Evolutionary conservation across 176 grass and related monocot genomes (phyloP), one percentile per base, ranked within the genome.

Genomic region (Luzula sylvatica): DNA sequence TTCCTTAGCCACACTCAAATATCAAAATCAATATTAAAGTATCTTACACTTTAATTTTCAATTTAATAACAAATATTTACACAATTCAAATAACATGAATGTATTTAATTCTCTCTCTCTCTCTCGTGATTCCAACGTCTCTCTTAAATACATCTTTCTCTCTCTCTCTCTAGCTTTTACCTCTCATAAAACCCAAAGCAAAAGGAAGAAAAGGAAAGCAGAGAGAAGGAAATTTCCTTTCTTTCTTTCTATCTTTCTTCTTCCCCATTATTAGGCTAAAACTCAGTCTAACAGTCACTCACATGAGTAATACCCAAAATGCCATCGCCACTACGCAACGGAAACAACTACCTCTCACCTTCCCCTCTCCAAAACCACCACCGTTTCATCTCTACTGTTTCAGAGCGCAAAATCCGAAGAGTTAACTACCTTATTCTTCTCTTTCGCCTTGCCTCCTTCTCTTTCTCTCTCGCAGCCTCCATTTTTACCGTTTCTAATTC

Each of bases 391-490:
- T 66, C 75, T 20, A 72, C 67, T 8, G 75, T 72, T 8, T 66
- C 67, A 2, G 51, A 78, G 59, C 27, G 49, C 43, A 78, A 72
- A 67, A 51, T 72, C 42, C 67, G 67, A 3, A 50, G 75, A 25
- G 51, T 78, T 35, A 72, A 71, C 43, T 42, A 40, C 7, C 60
- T 78, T 14, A 19, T 66, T 30, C 75, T 72, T 52, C 68, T 78
- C 68, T 56, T 67, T 30, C 75, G 75, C 59, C 53, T 78, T 15
- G 68, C 53, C 44, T n/a, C 75, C 23, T 78, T 78, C 51, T 78
- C 66, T 57, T 78, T 78, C 58, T 71, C 66, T 35, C 74, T 78
- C 13, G 50, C 74, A 39, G 26, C 58, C 8, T 65, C 74, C 27
- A 15, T 71, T 50, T 78, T 78, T 57, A 71, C 44, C 17, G 55